phyloP scores from a whole-genome alignment of 106 monocot genomes.

The Allium cepa region DNA sequence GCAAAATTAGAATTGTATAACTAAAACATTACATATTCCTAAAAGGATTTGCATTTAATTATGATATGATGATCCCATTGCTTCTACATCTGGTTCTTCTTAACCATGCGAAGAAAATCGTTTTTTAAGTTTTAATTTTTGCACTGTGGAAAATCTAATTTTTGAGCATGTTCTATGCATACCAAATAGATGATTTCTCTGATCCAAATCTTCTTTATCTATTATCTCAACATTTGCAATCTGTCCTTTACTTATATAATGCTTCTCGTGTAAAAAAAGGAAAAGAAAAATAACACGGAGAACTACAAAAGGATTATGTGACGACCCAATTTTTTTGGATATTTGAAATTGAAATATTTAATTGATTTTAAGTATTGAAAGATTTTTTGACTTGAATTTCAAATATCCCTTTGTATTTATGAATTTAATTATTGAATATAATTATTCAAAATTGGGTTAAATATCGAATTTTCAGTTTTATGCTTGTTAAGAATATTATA shows the following conservation, averaged over 20 bases:
- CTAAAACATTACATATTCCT: not conserved
- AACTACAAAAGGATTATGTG: no score
- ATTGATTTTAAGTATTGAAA: no score
- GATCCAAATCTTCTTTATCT: constrained; percentile 85
- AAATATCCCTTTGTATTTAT: no score
- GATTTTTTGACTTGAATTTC: no score
- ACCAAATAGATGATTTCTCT: constrained; percentile 95
- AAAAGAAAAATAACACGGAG: no score
- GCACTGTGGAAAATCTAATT: constrained; percentile 85
- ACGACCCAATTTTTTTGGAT: no score
- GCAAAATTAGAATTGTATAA: not conserved
- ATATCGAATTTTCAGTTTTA: no score
- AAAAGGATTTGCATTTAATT: constrained; percentile 36
- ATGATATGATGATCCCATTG: constrained; percentile 66
- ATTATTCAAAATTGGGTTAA: no score
- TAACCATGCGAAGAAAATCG: constrained; percentile 77
- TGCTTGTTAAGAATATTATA: no score
- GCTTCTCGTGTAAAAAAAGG: no score
- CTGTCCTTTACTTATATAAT: constrained; percentile 47
- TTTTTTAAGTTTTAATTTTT: constrained; percentile 60
- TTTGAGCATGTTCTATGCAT: constrained; percentile 69
- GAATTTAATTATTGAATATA: no score
- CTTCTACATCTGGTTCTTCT: constrained; percentile 81
- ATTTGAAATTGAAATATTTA: no score
- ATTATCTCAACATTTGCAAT: constrained; percentile 68